Base-by-base conservation (phyloP, 352 stramenopile genomes). In the Phytophthora foliorum region DNA sequence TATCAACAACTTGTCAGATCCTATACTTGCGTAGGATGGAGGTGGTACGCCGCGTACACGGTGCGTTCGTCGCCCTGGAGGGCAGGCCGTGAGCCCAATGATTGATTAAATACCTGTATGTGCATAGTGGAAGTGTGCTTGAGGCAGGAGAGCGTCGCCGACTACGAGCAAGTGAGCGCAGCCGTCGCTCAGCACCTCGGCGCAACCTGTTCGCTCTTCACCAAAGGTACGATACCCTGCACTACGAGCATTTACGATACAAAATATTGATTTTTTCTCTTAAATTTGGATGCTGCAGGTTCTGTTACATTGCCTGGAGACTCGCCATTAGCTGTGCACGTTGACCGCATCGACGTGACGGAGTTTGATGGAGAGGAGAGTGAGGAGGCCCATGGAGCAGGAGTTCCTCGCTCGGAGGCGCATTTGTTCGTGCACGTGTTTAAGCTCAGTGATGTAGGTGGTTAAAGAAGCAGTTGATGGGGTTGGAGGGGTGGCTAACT, bases 341-440 rank as follows among this genome's bases (percentile, higher is more conserved):
- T 92, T 4, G 60, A 73, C 41, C 56, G 59, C 36, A 74, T 92
- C 29, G 32, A 62, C 10, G 63, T 92, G 16, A 74, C 75, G 11
- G 82, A 90, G 25, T 77, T 87, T 62, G 56, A 68, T 19, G 49
- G 52, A 22, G 56, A 65, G 16, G 45, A 46, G 29, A 58, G 49
- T 31, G 67, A 56, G 36, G 50, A 67, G 6, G 2, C 0, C 17
- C 34, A 10, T 16, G 46, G 41, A 9, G 52, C 27, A 1, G 62
- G 49, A 4, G 66, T 91, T 48, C 51, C 73, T 17, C 63, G 46
- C 4, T 71, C 49, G 16, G 58, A 80, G 27, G 86, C 82, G 13
- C 50, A 88, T 49, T 60, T 94, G 14, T 57, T 74, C 1, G 70
- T 96, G 13, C 80, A 93, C 58, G 77, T 94, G 14, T 96, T 90